A percentile compares a stretch with the other conserved stretches of the same genome.
phyloP scores from a whole-genome alignment of 768 basidiomycete genomes.

The Cystofilobasidium capitatum region DNA sequence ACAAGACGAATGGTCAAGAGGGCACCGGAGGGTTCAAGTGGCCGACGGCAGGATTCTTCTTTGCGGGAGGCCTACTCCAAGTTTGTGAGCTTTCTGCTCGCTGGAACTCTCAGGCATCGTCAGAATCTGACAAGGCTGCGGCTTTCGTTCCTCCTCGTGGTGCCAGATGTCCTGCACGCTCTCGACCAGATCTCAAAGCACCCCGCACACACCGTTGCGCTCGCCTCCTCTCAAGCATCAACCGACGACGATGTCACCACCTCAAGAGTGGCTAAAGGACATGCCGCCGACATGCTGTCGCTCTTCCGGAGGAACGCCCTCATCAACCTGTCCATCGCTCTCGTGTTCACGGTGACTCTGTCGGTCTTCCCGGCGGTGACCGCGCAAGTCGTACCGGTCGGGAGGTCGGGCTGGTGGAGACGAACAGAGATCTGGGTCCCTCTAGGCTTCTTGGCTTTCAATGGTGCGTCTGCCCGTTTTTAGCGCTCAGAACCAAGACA shows the following conservation, averaged over 20 bases:
- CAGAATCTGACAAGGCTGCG: not conserved
- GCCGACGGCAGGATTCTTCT: not conserved
- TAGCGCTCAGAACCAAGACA: not conserved
- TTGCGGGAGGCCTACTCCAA: not conserved
- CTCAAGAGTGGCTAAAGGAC: not conserved
- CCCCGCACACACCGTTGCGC: too few species aligned
- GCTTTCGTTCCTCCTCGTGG: too few species aligned
- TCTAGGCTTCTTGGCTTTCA: conserved; percentile 14
- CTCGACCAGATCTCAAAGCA: too few species aligned
- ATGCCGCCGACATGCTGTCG: not conserved
- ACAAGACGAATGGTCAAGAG: not conserved
- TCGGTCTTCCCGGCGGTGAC: conserved; percentile 23
- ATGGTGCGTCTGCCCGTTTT: not conserved
- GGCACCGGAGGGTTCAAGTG: not conserved
- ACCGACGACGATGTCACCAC: not conserved
- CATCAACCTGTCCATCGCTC: conserved; percentile 12
- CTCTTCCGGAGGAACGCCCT: not conserved
- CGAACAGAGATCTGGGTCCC: conserved; percentile 18
- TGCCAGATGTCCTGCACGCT: too few species aligned
- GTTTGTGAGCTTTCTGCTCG: not conserved
- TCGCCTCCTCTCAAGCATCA: not conserved
- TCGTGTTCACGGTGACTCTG: conserved; percentile 7
- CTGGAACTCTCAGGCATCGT: not conserved
- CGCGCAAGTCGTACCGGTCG: conserved; percentile 7
- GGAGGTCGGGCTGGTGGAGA: not conserved